Conservation (phyloP, 2,329 filamentous ascomycete genomes). For the Xylaria sp. region DNA sequence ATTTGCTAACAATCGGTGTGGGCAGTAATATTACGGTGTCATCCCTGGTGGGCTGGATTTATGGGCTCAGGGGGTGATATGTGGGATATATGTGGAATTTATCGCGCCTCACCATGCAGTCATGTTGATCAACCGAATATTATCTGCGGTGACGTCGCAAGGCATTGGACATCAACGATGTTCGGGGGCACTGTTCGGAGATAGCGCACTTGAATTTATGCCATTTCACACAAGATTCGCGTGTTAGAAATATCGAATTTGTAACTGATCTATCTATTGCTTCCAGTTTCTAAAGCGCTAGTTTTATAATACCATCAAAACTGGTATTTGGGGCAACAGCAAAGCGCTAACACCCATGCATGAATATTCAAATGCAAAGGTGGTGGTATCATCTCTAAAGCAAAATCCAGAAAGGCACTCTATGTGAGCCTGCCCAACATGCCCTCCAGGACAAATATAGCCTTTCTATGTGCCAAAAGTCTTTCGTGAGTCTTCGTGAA, state of each 20-base stretch:
- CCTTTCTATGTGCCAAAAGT: slow-evolving; percentile 20
- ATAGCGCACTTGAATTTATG: neutral
- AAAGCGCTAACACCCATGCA: neutral
- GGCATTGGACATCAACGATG: neutral
- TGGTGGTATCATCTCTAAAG: slow-evolving; percentile 28
- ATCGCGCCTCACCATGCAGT: neutral
- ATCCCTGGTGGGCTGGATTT: slow-evolving; percentile 20
- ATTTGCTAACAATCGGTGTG: neutral
- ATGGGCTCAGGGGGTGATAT: slow-evolving; percentile 27
- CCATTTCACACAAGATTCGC: neutral
- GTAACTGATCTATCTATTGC: slow-evolving; percentile 18
- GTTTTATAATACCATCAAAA: slow-evolving; percentile 5
- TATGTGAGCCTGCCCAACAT: neutral
- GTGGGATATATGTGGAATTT: slow-evolving; percentile 23
- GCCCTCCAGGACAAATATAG: neutral
- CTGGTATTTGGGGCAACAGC: neutral
- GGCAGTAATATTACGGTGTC: neutral
- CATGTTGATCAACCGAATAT: slow-evolving; percentile 1
- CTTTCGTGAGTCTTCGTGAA: slow-evolving; percentile 23
- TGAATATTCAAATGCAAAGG: slow-evolving; percentile 22
- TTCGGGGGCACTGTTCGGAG: neutral
- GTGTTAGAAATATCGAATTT: neutral
- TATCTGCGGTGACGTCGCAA: neutral
- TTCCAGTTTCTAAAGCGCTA: slow-evolving; percentile 17
- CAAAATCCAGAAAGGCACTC: neutral